Evolutionary conservation across 441 rosid species (phyloP).

Genomic region (Arabidopsis lyrata): DNA sequence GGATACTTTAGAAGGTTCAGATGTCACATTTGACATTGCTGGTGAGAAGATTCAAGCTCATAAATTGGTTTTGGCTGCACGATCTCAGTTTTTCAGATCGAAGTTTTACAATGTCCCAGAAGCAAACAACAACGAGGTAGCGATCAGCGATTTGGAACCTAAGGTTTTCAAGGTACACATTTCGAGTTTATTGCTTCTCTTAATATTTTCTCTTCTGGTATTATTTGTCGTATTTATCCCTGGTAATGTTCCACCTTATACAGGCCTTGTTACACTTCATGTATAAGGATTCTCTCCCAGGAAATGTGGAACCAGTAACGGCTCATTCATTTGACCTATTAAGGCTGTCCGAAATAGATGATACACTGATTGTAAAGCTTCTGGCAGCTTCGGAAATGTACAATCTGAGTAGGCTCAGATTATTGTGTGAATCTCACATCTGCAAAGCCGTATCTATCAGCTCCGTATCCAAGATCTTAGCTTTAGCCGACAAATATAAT

Average conservation of each 20-base stretch:
- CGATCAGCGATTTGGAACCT: neutral
- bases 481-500: neutral
- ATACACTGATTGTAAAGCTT: slow-evolving; percentile 13
- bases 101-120: neutral
- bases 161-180: slow-evolving; percentile 1
- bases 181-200: neutral
- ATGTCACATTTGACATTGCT: slow-evolving; percentile 6
- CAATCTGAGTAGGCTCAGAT: slow-evolving; percentile 8
- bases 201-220: neutral
- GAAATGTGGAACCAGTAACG: neutral
- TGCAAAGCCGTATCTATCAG: neutral
- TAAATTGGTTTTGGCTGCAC: slow-evolving; percentile 16
- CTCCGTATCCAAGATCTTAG: slow-evolving; percentile 3
- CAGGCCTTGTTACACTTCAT: slow-evolving; percentile 21
- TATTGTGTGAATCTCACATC: slow-evolving; percentile 20
- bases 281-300: slow-evolving; percentile 4
- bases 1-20: slow-evolving; percentile 1
- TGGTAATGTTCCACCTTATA: neutral
- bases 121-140: neutral
- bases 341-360: slow-evolving; percentile 3
- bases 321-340: neutral
- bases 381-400: neutral
- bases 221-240: neutral
- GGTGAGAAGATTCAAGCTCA: slow-evolving; percentile 9
- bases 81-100: neutral